Evolutionary conservation across 805 yeast genomes (phyloP), one percentile per base, ranked within the genome.

Genomic region (Zygoascus biomembranicola): DNA sequence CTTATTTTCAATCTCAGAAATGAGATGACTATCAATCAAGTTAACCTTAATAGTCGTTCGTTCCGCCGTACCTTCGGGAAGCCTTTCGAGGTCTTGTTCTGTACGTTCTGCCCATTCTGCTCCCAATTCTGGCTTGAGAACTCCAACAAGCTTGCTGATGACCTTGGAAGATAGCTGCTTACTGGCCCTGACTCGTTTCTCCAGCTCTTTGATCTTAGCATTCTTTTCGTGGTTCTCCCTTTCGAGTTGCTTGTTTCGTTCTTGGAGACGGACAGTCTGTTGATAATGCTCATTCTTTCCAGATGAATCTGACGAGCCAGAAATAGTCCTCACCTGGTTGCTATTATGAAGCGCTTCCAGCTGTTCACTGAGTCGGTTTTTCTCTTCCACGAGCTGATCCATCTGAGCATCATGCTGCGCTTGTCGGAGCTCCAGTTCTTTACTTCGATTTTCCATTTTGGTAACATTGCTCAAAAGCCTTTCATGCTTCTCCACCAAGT

Each of bases 51-150:
- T 31, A 8, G 37, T 20, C 9, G 26, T 14, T 2, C 41, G 39
- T n/a, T 46, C 49, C 2, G 6, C 2, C 13, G 49, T 46, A 31
- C 49, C 49, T 46, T 46, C 49, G 19, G 49, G 49, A 14, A 46
- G 26, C 23, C 49, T 31, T 16, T 16, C 41, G 8, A 46, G 18
- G 20, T 46, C 49, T 41, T 31, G 39, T 11, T 13, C 26, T 13
- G 32, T 32, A 8, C 32, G 18, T 10, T 46, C 37, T 28, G 32
- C 49, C 49, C 49, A 46, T 18, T 26, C 37, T 3, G 18, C 26
- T 32, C 49, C 49, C 41, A 46, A 6, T 10, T 31, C 18, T 8
- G 49, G 26, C 14, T 32, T 19, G 14, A 46, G 26, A n/a, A 28
- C 41, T 28, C 26, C 14, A 32, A 46, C 31, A 31, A 46, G 37